Percentiles rank a stretch among this genome's conserved stretches.
Conservation (phyloP, 768 basidiomycete genomes). For the Boletellus ananiceps region DNA sequence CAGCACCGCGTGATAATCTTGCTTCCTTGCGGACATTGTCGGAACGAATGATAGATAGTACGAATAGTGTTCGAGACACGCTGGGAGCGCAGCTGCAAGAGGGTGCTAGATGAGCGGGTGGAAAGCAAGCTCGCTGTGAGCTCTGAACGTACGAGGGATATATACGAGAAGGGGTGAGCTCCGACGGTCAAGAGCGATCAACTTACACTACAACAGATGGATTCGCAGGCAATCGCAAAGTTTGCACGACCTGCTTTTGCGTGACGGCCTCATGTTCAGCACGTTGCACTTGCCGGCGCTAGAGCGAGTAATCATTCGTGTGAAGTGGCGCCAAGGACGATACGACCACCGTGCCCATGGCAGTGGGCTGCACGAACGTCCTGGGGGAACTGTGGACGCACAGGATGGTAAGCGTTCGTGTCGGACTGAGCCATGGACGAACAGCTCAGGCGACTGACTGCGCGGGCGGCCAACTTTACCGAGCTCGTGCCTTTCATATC, state of each 20-base stretch:
- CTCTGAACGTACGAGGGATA: slow-evolving; percentile 15
- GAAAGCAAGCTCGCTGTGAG: slow-evolving; percentile 6
- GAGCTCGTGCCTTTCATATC: neutral
- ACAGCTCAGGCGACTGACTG: too few relatives aligned
- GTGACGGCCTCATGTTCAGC: slow-evolving; percentile 28
- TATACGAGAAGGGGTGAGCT: slow-evolving; percentile 26
- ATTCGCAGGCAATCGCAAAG: slow-evolving; percentile 24
- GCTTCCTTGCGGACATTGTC: slow-evolving; percentile 28
- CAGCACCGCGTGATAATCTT: slow-evolving; percentile 38
- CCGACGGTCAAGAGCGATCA: slow-evolving; percentile 24
- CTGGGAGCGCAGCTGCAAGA: slow-evolving; percentile 7
- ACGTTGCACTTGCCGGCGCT: slow-evolving; percentile 32
- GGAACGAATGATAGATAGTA: slow-evolving; percentile 11
- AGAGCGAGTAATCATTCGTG: slow-evolving; percentile 28
- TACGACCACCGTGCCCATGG: neutral
- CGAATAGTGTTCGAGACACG: slow-evolving; percentile 11
- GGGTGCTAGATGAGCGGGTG: slow-evolving; percentile 5
- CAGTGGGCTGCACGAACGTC: too few relatives aligned
- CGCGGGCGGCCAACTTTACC: neutral
- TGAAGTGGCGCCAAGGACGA: slow-evolving; percentile 6
- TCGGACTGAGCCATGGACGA: too few relatives aligned
- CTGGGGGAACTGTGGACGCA: too few relatives aligned
- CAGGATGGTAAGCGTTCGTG: too few relatives aligned
- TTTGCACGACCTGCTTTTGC: slow-evolving; percentile 17
- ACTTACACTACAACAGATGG: slow-evolving; percentile 14